Conservation (phyloP, 345 rosid genomes). For the Gossypium australe region DNA sequence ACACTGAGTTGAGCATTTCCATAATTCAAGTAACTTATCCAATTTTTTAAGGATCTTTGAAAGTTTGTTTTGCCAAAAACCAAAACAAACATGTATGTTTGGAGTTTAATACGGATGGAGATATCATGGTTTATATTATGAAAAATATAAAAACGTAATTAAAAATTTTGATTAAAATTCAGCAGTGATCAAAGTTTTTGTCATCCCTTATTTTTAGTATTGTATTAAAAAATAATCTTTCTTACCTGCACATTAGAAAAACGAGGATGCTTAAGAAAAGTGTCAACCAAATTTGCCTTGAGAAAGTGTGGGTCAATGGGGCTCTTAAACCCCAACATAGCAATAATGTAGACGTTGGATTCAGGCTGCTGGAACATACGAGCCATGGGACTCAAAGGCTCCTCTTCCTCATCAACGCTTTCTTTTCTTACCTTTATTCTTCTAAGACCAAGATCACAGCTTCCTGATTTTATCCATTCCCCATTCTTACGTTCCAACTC, state of each 20-base stretch:
- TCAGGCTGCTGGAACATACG: constrained; percentile 36
- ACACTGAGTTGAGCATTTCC: no score
- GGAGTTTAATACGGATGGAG: no score
- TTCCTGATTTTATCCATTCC: background rate
- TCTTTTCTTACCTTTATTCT: background rate
- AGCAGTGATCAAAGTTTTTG: no score
- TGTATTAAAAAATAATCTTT: no score
- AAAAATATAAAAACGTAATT: no score
- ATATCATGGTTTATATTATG: no score
- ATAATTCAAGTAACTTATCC: no score
- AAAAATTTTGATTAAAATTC: no score
- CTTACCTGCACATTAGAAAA: constrained; percentile 29
- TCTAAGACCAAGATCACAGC: background rate
- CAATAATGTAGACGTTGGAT: constrained; percentile 27
- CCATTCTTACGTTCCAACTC: background rate
- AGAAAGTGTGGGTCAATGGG: constrained; percentile 1
- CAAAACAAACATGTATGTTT: no score
- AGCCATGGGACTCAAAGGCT: constrained; percentile 40
- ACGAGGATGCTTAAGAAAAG: constrained; percentile 15
- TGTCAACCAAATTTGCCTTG: background rate
- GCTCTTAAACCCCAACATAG: constrained; percentile 16
- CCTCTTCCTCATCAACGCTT: background rate
- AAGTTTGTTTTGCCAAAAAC: no score
- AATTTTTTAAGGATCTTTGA: no score
- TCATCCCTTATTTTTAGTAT: no score